A percentile compares a stretch with the other conserved stretches of the same genome.
phyloP scores from a whole-genome alignment of 1,284 basidiomycete genomes.

The Tremellales sp. region DNA sequence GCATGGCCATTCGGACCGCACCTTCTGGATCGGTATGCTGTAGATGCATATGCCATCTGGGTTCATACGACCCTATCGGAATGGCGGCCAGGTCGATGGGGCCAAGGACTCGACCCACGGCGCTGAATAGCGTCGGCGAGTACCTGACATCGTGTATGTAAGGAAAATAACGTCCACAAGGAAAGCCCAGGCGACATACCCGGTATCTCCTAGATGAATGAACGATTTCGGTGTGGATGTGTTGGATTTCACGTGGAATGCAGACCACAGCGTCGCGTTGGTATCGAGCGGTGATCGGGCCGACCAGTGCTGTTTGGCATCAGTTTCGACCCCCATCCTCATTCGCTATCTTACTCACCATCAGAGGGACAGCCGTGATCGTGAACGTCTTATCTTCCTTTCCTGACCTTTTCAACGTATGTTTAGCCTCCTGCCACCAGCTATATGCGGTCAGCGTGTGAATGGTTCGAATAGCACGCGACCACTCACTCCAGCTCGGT shows the following conservation, averaged over 20 bases:
- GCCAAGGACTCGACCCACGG: constrained; percentile 49
- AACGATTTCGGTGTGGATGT: constrained; percentile 35
- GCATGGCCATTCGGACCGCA: constrained; percentile 46
- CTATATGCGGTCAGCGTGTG: constrained; percentile 13
- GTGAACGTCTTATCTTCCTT: constrained; percentile 32
- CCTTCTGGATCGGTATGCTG: constrained; percentile 50
- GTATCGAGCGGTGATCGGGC: constrained; percentile 50
- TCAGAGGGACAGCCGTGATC: constrained; percentile 43
- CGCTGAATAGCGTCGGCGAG: constrained; percentile 47
- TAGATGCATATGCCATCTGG: constrained; percentile 48
- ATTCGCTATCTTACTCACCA: constrained; percentile 19
- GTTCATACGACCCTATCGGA: constrained; percentile 51
- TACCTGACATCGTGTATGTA: constrained; percentile 33
- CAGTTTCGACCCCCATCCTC: not conserved
- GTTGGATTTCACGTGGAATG: constrained; percentile 46
- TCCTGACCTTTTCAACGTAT: constrained; percentile 23
- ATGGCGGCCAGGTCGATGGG: constrained; percentile 51
- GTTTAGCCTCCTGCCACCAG: constrained; percentile 46
- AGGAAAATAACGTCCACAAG: not conserved
- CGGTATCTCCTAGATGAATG: constrained; percentile 51
- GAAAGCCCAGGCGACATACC: constrained; percentile 20
- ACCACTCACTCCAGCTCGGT: constrained; percentile 43
- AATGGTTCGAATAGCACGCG: not conserved
- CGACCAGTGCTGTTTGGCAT: constrained; percentile 50
- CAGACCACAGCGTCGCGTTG: constrained; percentile 51